Evolutionary conservation across 2,329 filamentous ascomycete genomes (phyloP).

Genomic region (Fusarium sp.): DNA sequence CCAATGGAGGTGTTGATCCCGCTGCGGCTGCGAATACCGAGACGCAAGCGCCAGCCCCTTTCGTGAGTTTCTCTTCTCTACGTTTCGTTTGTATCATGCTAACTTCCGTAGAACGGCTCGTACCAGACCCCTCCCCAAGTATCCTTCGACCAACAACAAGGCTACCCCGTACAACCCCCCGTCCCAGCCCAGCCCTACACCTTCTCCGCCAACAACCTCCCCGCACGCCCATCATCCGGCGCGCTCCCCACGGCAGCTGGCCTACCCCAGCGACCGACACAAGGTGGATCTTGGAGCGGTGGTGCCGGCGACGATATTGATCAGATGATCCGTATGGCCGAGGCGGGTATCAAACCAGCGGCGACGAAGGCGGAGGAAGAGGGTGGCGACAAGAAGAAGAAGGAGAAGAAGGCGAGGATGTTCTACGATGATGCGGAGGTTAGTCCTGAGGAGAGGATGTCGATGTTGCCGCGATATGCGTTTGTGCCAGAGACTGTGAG

Average conservation of each 20-base stretch:
- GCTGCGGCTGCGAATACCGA: conserved; percentile 48
- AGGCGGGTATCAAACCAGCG: conserved; percentile 64
- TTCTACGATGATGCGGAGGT: conserved; percentile 82
- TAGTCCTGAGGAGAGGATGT: conserved; percentile 92
- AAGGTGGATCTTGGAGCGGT: conserved; percentile 44
- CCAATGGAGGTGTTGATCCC: conserved; percentile 55
- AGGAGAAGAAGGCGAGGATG: conserved; percentile 75
- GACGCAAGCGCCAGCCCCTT: conserved; percentile 62
- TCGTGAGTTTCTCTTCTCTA: conserved; percentile 54
- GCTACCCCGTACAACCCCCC: conserved; percentile 36
- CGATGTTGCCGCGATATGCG: conserved; percentile 78
- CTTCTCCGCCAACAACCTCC: conserved; percentile 55
- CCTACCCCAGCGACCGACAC: conserved; percentile 56
- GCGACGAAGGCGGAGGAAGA: conserved; percentile 52
- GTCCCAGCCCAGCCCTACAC: conserved; percentile 40
- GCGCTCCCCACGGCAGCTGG: conserved; percentile 50
- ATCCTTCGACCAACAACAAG: conserved; percentile 38
- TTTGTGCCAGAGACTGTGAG: conserved; percentile 51
- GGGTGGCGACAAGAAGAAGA: conserved; percentile 68
- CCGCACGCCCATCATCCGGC: conserved; percentile 54
- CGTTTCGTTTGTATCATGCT: conserved; percentile 2
- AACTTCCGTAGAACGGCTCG: conserved; percentile 48
- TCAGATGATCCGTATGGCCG: conserved; percentile 70
- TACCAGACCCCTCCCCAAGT: conserved; percentile 43
- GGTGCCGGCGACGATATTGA: conserved; percentile 68